Base-by-base conservation (phyloP, 2,329 filamentous ascomycete genomes). In the Xylaria sp. region DNA sequence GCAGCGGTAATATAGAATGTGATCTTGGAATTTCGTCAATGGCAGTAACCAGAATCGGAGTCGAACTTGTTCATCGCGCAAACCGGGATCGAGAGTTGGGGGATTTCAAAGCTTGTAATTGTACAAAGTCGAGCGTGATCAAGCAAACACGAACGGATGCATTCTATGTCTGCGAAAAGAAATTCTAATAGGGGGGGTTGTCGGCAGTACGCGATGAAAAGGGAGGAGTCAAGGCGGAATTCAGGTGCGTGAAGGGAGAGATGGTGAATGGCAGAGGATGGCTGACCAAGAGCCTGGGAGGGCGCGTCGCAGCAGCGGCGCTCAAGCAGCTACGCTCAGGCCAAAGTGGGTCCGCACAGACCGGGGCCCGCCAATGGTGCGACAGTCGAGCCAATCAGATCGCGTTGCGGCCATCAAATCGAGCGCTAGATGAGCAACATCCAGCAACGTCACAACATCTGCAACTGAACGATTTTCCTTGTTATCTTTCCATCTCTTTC, bases 361-460 rank as follows among this genome's bases (percentile, higher is more conserved):
- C 72, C 75, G 74, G 52, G 65, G 56, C 60, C 39, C 25, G 52
- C 48, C 43, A 53, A 73, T 73, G 71, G 71, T 73, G 72, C 65
- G 56, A 68, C 48, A 32, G 18, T 23, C 6, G 53, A 66, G 58
- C 76, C 76, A 78, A 78, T 77, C 71, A 77, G 30, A 69, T 25
- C 32, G 15, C 63, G 65, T 34, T 10, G 10, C 34, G 34, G 20
- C 30, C 4, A 13, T 23, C 7, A 30, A 62, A 61, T 62, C 30
- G 48, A 61, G 56, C 67, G 56, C 71, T 69, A 70, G 65, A 73
- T 71, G 69, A 71, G 70, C 75, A 56, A 59, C 45, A 57, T 65
- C 61, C 67, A 68, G 65, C 67, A 75, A 73, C 69, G 67, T 66
- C 71, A 74, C 71, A 76, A 75, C 75, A 74, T 75, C 74, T 74